Base-by-base conservation (phyloP, 179 eudicot genomes). In the Carnegiea gigantea region DNA sequence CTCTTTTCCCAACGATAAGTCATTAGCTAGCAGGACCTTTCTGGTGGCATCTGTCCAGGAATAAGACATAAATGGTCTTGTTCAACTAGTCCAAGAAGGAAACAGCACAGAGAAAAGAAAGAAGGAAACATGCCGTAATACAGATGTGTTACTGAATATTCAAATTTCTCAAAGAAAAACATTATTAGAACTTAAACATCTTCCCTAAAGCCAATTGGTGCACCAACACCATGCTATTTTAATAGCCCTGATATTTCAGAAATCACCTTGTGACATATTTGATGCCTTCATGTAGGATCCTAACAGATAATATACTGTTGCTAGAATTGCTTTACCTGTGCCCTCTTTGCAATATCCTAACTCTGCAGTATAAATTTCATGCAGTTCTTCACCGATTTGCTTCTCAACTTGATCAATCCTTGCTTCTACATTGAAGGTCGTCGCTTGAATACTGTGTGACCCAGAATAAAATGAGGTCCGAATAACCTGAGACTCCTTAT, bases 21-120 rank as follows among this genome's bases (percentile, higher is more conserved):
- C 83, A 77, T 77, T 73, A 77, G 72, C 36, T 23, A 5, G 73
- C 21, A 40, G 76, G 79, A 33, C 36, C 21, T 46, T 49, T 44
- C 59, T 65, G 68, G 80, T 46, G 21, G 59, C 83, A 77, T 60
- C 89, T 87, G 87, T 62, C 71, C 80, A 86, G 54, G 78, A 79
- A 46, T 51, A 81, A 82, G 9, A 48, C 53, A 77, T 40, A 78
- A 20, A n/a, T 17, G 54, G n/a, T 26, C 44, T 80, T 77, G 79
- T 48, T 82, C 43, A 74, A 20, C 70, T 40, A 20, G 75, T 73
- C n/a, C 20, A 80, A 80, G 14, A 80, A 80, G 14, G 38, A 57
- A 59, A n/a, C 20, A 77, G 70, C 62, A 57, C 54, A 72, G 8
- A n/a, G 30, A 54, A 49, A 54, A 48, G 28, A 51, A 53, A 81